Conservation (phyloP, 257 asterid species). For the Apocynum venetum region DNA sequence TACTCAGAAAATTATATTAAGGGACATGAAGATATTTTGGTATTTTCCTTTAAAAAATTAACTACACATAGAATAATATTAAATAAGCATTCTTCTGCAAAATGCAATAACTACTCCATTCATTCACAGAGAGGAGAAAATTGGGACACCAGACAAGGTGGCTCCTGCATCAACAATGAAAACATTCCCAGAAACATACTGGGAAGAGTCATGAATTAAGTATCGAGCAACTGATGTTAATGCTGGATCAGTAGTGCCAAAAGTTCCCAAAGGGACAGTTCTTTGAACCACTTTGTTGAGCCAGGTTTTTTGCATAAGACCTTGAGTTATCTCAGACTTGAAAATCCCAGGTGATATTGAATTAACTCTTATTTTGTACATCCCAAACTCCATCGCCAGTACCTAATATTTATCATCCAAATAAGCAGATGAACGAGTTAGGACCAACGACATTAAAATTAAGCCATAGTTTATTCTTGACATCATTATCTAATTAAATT, state of each 20-base stretch:
- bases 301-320: conserved; percentile 25
- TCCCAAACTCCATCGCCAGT: conserved; percentile 41
- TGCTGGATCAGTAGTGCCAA: conserved; percentile 26
- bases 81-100: no score
- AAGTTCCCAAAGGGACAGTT: conserved; percentile 19
- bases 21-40: no score
- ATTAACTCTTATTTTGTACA: conserved; percentile 31
- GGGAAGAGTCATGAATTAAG: conserved; percentile 24
- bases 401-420: conserved; percentile 14
- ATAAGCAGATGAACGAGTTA: neutral
- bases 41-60: no score
- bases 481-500: no score
- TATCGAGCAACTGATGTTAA: conserved; percentile 18
- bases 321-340: conserved; percentile 34
- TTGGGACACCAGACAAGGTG: conserved; percentile 20
- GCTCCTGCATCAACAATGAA: conserved; percentile 23
- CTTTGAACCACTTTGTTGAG: conserved; percentile 17
- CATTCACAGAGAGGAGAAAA: conserved; percentile 22
- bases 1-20: no score
- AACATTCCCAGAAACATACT: conserved; percentile 21
- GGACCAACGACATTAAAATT: no score
- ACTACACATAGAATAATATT: no score
- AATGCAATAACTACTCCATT: no score
- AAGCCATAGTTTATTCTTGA: no score
- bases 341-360: conserved; percentile 39